phyloP scores from a whole-genome alignment of 768 basidiomycete species.

The Chlorophyllum brunneum region DNA sequence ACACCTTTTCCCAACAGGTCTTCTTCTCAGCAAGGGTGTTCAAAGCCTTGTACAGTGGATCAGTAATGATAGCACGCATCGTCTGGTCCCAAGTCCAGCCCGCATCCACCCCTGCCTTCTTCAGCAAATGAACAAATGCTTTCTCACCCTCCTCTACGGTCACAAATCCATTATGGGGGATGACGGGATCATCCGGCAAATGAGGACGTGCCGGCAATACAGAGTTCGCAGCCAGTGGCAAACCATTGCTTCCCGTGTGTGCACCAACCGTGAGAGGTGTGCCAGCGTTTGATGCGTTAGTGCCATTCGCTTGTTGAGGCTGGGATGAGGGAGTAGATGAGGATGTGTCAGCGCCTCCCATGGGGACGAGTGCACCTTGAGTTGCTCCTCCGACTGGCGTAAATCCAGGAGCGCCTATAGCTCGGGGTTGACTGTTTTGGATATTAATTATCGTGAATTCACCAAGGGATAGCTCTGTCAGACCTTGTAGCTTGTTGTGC shows the following conservation, averaged over 20 bases:
- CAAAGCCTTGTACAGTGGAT: conserved; percentile 93
- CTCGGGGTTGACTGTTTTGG: conserved; percentile 20
- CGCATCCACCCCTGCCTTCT: conserved; percentile 86
- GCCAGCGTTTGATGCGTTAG: conserved; percentile 22
- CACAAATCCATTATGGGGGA: conserved; percentile 85
- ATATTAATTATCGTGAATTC: neutral
- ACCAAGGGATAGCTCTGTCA: too few relatives aligned
- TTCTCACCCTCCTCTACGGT: conserved; percentile 90
- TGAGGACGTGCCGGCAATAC: conserved; percentile 72
- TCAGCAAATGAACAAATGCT: conserved; percentile 87
- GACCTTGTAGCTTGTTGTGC: conserved; percentile 8
- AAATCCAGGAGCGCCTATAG: conserved; percentile 37
- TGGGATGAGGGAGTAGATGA: conserved; percentile 48
- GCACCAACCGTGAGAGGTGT: conserved; percentile 37
- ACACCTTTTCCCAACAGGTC: conserved; percentile 87
- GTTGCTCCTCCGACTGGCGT: conserved; percentile 37
- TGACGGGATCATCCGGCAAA: conserved; percentile 82
- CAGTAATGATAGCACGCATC: conserved; percentile 97
- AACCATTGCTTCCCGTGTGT: conserved; percentile 38
- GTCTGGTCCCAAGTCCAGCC: conserved; percentile 98
- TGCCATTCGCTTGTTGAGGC: conserved; percentile 45
- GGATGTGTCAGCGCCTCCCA: conserved; percentile 48
- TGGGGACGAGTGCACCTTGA: conserved; percentile 53
- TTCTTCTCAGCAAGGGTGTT: conserved; percentile 95
- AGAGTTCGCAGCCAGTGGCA: conserved; percentile 58